Evolutionary conservation across 371 early-diverging fungal species (phyloP), one percentile per base, ranked within the genome.

Genomic region (Apophysomyces elegans): DNA sequence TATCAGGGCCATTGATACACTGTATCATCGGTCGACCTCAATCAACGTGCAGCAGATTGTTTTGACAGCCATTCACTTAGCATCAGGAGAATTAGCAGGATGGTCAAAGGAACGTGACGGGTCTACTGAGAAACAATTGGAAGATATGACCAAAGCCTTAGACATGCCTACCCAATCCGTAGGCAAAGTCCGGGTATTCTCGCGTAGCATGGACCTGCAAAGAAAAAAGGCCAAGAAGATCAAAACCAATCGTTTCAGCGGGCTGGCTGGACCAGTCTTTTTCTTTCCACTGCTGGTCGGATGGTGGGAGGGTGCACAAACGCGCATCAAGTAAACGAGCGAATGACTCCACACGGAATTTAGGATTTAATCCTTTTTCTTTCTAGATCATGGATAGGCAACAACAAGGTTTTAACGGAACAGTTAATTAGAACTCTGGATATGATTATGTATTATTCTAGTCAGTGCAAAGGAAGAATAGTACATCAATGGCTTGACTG

Each of bases 231-330:
- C 65, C 5, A 47, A 68, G 14, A 63, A 57, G 36, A 63, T 62
- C 9, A 47, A 65, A 37, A 63, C 61, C n/a, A 82, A 83, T 38
- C 41, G 58, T 4, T 46, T 83, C 7, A 66, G 72, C 59, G 80
- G 79, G 44, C 47, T 80, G 16, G 79, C 78, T 2, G 76, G 79
- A 0, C 66, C 72, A 18, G 61, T 71, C 18, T 80, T 83, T 62
- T 83, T 83, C 50, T 80, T 79, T 21, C 84, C 84, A 5, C 57
- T 83, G 35, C 32, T 83, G 0, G 74, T 75, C 13, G 84, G 84
- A 1, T 83, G 81, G 81, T 83, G 84, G 84, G 81, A 80, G 65
- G 80, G 79, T 2, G 66, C 76, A 1, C 73, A 77, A 62, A 73
- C 71, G 1, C 70, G 70, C 13, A 61, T 68, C 54, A 73, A 67